A percentile compares a stretch with the other conserved stretches of the same genome.
phyloP scores from a whole-genome alignment of 164 flowering plant species.

The Liquidambar formosana region DNA sequence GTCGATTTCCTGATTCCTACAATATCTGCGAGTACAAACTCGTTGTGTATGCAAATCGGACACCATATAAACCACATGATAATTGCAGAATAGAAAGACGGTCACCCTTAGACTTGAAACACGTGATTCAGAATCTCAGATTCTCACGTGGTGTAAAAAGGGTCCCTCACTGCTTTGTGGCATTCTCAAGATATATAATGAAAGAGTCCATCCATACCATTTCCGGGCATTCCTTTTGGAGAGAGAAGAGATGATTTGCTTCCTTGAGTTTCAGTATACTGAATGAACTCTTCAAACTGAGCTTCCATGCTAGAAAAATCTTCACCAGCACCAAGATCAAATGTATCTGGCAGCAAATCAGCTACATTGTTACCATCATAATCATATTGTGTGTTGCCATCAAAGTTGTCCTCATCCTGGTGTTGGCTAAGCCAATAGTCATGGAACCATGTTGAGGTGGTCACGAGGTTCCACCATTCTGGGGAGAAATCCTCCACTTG shows the following conservation, averaged over 20 bases:
- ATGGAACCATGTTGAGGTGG: constrained; percentile 73
- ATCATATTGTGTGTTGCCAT: constrained; percentile 25
- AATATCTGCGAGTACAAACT: too few relatives aligned
- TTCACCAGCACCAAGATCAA: constrained; percentile 60
- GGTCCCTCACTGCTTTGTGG: too few relatives aligned
- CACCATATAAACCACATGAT: too few relatives aligned
- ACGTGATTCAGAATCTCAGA: too few relatives aligned
- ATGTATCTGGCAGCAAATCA: constrained; percentile 65
- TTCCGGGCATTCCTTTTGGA: constrained; percentile 5
- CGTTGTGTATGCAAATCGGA: too few relatives aligned
- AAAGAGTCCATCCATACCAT: constrained; percentile 17
- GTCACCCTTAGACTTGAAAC: too few relatives aligned
- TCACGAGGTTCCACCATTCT: constrained; percentile 87
- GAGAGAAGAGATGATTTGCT: background rate
- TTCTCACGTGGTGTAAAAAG: too few relatives aligned
- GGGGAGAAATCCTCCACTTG: constrained; percentile 95
- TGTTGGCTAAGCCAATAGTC: constrained; percentile 78
- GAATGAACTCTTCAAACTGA: constrained; percentile 56
- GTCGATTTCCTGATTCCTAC: too few relatives aligned
- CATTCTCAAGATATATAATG: too few relatives aligned
- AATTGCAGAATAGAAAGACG: too few relatives aligned
- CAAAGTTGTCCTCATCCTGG: constrained; percentile 46
- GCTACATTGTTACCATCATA: constrained; percentile 35
- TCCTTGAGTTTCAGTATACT: constrained; percentile 23
- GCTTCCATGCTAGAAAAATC: constrained; percentile 46